A percentile compares a stretch with the other conserved stretches of the same genome.
Evolutionary conservation across 345 rosid species (phyloP).

Genomic region (Rhodamnia argentea): DNA sequence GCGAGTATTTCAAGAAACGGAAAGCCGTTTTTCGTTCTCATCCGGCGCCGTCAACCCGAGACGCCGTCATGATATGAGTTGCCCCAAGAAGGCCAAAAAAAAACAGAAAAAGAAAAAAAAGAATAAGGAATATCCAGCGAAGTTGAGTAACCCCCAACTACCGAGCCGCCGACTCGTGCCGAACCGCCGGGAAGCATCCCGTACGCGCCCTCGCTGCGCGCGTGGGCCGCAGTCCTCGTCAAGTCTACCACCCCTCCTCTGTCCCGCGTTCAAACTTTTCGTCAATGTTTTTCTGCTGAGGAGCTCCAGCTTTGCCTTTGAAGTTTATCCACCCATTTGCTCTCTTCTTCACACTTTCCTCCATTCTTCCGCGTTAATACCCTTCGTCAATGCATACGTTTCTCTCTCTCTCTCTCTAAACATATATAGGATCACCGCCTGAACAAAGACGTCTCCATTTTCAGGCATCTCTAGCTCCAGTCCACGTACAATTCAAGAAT

Average conservation of each 20-base stretch:
- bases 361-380: neutral
- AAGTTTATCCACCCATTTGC: neutral
- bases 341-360: neutral
- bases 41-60: neutral
- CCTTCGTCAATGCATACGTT: neutral
- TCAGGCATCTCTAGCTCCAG: too few relatives aligned
- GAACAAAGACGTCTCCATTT: neutral
- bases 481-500: too few relatives aligned
- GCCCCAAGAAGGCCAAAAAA: neutral
- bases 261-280: neutral
- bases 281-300: neutral
- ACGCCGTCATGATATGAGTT: neutral
- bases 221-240: neutral
- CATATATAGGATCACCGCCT: neutral
- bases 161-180: neutral
- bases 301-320: neutral
- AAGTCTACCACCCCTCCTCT: neutral
- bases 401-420: neutral
- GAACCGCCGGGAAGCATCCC: neutral
- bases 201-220: neutral
- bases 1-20: neutral
- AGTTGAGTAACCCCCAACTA: neutral
- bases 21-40: neutral
- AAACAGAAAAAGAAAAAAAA: rapidly evolving
- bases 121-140: neutral